Conservation (phyloP, 345 rosid genomes). For the Hevea brasiliensis region DNA sequence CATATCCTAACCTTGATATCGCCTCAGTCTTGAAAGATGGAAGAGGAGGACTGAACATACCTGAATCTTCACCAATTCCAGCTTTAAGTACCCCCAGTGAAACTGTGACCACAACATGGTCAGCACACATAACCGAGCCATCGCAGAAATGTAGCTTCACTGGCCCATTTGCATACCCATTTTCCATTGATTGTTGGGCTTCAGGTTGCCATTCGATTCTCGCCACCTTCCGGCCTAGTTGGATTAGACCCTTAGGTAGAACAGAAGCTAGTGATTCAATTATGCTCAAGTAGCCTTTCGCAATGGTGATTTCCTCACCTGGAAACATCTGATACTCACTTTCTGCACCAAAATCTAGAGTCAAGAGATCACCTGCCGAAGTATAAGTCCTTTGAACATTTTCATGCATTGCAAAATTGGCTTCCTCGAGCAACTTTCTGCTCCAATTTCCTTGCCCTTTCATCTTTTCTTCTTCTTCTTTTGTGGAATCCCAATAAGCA, state of each 20-base stretch:
- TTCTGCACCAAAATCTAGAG: slow-evolving; percentile 76
- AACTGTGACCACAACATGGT: slow-evolving; percentile 89
- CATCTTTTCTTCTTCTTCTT: slow-evolving; percentile 28
- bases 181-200: slow-evolving; percentile 28
- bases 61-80: slow-evolving; percentile 48
- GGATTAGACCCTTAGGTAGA: slow-evolving; percentile 68
- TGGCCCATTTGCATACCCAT: slow-evolving; percentile 39
- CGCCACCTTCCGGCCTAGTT: slow-evolving; percentile 58
- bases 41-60: slow-evolving; percentile 74
- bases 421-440: slow-evolving; percentile 58
- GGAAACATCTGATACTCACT: slow-evolving; percentile 90
- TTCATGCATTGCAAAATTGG: slow-evolving; percentile 69
- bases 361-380: slow-evolving; percentile 75
- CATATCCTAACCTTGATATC: slow-evolving; percentile 77
- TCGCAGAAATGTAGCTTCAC: slow-evolving; percentile 83
- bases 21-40: slow-evolving; percentile 77
- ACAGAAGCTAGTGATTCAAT: slow-evolving; percentile 68
- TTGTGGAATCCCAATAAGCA: slow-evolving; percentile 50
- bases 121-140: slow-evolving; percentile 70
- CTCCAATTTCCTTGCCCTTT: slow-evolving; percentile 51
- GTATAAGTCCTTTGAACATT: slow-evolving; percentile 84
- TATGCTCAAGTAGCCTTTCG: slow-evolving; percentile 76
- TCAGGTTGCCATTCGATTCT: slow-evolving; percentile 71
- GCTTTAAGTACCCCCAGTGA: slow-evolving; percentile 91
- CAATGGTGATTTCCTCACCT: slow-evolving; percentile 95